A percentile compares a stretch with the other conserved stretches of the same genome.
phyloP scores from a whole-genome alignment of 2,329 filamentous ascomycete genomes.

The Alternaria solani region DNA sequence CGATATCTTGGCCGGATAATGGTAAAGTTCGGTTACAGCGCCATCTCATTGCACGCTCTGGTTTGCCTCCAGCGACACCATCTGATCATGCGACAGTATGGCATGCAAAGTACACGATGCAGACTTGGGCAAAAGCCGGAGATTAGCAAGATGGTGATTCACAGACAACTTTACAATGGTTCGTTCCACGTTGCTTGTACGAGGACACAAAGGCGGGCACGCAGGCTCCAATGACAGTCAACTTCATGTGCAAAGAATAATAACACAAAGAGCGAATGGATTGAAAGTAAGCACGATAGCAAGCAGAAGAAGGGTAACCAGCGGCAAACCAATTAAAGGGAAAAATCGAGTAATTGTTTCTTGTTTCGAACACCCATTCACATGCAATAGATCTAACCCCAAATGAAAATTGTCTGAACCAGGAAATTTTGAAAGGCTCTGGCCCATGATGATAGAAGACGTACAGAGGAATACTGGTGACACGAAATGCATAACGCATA shows the following conservation, averaged over 20 bases:
- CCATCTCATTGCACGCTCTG: background rate
- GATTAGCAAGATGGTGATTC: constrained; percentile 25
- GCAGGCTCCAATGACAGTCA: constrained; percentile 7
- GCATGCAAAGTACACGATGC: constrained; percentile 15
- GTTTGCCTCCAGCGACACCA: constrained; percentile 1
- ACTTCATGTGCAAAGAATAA: background rate
- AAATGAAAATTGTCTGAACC: constrained; percentile 19
- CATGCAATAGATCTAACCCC: constrained; percentile 40
- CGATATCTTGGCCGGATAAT: constrained; percentile 9
- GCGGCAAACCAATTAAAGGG: background rate
- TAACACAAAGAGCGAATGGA: background rate
- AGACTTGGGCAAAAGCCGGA: background rate
- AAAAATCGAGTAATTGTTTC: constrained; percentile 35
- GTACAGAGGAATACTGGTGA: constrained; percentile 8
- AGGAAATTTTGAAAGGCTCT: constrained; percentile 20
- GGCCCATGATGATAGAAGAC: constrained; percentile 8
- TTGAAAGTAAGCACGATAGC: background rate
- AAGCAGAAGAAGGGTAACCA: background rate
- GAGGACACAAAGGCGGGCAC: constrained; percentile 13
- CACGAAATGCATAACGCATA: constrained; percentile 9
- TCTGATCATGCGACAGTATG: constrained; percentile 19
- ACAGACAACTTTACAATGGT: constrained; percentile 19
- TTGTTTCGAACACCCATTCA: constrained; percentile 33
- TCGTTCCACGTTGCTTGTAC: constrained; percentile 42
- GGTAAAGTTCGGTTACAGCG: constrained; percentile 5